A percentile compares a stretch with the other conserved stretches of the same genome.
phyloP scores from a whole-genome alignment of 2,329 filamentous ascomycete species.

The Nannizziopsis barbatae region DNA sequence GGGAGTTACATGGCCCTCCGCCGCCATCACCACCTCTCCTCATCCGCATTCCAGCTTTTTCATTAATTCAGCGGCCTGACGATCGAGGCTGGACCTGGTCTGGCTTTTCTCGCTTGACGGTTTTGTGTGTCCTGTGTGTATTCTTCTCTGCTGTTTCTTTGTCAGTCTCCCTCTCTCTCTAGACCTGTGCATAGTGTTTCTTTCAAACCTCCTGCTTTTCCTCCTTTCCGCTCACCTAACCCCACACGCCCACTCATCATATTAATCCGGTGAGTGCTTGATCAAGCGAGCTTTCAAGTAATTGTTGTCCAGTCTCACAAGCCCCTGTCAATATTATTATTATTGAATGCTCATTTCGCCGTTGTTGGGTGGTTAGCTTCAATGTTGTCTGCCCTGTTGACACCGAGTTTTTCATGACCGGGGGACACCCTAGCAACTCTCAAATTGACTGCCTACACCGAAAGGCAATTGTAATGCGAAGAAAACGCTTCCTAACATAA shows the following conservation, averaged over 20 bases:
- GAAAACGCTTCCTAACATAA: not conserved
- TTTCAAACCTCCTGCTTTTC: constrained; percentile 1
- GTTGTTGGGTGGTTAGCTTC: not conserved
- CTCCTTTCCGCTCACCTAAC: not conserved
- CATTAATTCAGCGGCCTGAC: constrained; percentile 6
- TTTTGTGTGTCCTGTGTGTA: not conserved
- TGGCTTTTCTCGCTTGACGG: not conserved
- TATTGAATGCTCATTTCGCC: not conserved
- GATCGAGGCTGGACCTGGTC: constrained; percentile 9
- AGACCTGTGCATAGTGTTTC: constrained; percentile 8
- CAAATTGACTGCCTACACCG: not conserved
- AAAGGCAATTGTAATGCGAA: constrained; percentile 2
- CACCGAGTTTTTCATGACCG: not conserved
- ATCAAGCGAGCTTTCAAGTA: too few species aligned
- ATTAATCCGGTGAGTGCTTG: too few species aligned
- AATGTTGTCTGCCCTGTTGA: not conserved
- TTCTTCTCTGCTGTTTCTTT: not conserved
- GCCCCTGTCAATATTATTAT: too few species aligned
- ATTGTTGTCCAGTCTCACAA: too few species aligned
- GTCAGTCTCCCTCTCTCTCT: constrained; percentile 8
- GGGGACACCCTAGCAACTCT: constrained; percentile 8
- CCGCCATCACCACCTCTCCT: not conserved
- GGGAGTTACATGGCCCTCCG: constrained; percentile 4
- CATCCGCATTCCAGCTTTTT: not conserved
- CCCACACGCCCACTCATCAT: not conserved